Percentiles rank a stretch among this genome's conserved stretches.
Evolutionary conservation across 371 early-diverging fungal species (phyloP).

Genomic region (Choanephora cucurbitarum): DNA sequence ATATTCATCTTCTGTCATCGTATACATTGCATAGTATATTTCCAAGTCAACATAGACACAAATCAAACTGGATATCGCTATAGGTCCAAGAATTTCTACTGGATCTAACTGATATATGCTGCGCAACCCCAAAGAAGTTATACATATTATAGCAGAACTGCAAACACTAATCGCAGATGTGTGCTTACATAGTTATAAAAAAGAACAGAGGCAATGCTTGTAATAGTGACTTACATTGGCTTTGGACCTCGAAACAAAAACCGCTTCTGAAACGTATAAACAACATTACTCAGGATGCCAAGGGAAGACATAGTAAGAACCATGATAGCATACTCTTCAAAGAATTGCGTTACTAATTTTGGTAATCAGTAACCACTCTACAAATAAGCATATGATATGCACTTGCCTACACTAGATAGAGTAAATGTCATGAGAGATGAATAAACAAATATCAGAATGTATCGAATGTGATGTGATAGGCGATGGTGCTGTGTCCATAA

Average conservation of each 20-base stretch:
- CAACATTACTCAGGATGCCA: conserved; percentile 21
- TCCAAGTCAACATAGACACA: conserved; percentile 42
- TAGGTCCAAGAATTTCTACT: conserved; percentile 34
- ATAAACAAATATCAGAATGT: conserved; percentile 24
- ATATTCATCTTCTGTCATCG: conserved; percentile 37
- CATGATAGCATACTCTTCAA: conserved; percentile 29
- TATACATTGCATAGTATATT: conserved; percentile 43
- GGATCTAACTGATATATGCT: conserved; percentile 16
- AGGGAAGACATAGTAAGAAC: conserved; percentile 34
- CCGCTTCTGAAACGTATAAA: conserved; percentile 37
- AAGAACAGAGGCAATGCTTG: too few relatives aligned
- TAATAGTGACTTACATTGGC: conserved; percentile 32
- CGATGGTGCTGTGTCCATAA: conserved; percentile 47
- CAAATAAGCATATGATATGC: neutral
- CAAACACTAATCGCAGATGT: conserved; percentile 19
- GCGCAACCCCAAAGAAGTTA: conserved; percentile 33
- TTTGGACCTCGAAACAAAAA: conserved; percentile 30
- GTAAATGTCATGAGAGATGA: conserved; percentile 31
- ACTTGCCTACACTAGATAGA: conserved; percentile 35
- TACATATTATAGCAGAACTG: conserved; percentile 24
- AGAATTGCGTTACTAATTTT: conserved; percentile 33
- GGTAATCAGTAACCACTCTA: neutral
- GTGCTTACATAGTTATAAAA: neutral
- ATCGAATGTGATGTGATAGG: conserved; percentile 23
- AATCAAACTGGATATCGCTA: conserved; percentile 29